Evolutionary conservation across 805 yeast species (phyloP).

Genomic region (Candida cerambycidarum): DNA sequence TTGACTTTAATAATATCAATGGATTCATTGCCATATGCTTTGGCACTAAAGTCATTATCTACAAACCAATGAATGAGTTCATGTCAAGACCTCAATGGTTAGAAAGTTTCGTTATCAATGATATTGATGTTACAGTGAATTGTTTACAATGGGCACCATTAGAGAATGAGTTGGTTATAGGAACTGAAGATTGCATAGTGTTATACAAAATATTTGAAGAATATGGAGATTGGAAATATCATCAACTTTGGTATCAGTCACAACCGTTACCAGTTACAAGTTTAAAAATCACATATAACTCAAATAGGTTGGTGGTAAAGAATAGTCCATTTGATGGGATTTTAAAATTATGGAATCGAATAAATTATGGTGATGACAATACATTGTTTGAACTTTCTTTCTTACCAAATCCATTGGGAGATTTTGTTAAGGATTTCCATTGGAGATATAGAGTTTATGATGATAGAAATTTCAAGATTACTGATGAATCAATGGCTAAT

Average conservation of each 20-base stretch:
- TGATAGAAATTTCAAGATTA: conserved; percentile 8
- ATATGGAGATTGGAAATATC: conserved; percentile 39
- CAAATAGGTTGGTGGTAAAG: conserved; percentile 60
- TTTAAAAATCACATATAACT: conserved; percentile 64
- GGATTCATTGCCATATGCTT: conserved; percentile 62
- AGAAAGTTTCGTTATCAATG: conserved; percentile 23
- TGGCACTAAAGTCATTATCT: conserved; percentile 44
- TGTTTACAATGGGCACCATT: conserved; percentile 54
- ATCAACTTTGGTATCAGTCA: conserved; percentile 44
- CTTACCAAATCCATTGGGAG: conserved; percentile 54
- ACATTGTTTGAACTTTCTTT: conserved; percentile 69
- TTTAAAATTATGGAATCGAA: conserved; percentile 77
- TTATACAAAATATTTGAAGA: conserved; percentile 55
- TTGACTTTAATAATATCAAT: conserved; percentile 58
- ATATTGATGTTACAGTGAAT: conserved; percentile 22
- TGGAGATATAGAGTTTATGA: conserved; percentile 46
- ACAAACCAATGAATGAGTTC: conserved; percentile 57
- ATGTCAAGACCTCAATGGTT: conserved; percentile 48
- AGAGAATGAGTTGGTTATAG: conserved; percentile 59
- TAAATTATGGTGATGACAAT: conserved; percentile 56
- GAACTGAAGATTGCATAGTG: conserved; percentile 49
- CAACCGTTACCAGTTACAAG: conserved; percentile 64
- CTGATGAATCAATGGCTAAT: conserved; percentile 32
- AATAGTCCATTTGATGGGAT: conserved; percentile 61
- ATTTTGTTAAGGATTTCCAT: conserved; percentile 52